Evolutionary conservation across 371 early-diverging fungal genomes (phyloP).

Genomic region (Mortierella sp.): DNA sequence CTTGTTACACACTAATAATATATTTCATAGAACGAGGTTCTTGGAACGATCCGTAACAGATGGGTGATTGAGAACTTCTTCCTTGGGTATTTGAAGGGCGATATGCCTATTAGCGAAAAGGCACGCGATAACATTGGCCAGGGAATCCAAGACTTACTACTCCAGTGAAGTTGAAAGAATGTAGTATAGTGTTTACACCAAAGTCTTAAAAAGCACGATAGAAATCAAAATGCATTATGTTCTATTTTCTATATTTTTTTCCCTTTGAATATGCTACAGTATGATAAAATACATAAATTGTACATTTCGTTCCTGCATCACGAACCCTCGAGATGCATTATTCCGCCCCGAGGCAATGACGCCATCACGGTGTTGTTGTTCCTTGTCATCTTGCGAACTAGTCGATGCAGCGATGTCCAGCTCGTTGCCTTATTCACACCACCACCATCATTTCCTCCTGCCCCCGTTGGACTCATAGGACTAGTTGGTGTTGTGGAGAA

Average conservation of each 20-base stretch:
- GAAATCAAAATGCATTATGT: not conserved
- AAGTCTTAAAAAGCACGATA: not conserved
- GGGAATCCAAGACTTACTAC: constrained; percentile 48
- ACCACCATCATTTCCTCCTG: not conserved
- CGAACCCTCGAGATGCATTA: constrained; percentile 23
- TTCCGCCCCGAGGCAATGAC: not conserved
- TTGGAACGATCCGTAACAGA: constrained; percentile 64
- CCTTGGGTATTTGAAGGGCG: constrained; percentile 72
- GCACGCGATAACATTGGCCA: constrained; percentile 53
- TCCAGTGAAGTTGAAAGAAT: constrained; percentile 31
- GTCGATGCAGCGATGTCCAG: constrained; percentile 31
- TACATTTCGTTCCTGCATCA: constrained; percentile 2
- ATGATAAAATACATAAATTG: not conserved
- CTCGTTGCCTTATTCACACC: constrained; percentile 1
- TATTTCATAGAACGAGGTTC: constrained; percentile 61
- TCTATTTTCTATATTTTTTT: not conserved
- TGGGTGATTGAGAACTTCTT: constrained; percentile 77
- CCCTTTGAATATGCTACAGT: not conserved
- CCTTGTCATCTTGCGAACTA: constrained; percentile 28
- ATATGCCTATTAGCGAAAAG: constrained; percentile 69
- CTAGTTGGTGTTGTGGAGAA: constrained; percentile 2
- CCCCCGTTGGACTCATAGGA: constrained; percentile 4
- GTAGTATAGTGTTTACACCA: not conserved
- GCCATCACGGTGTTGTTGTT: constrained; percentile 10
- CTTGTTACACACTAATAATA: too few species aligned